Conservation (phyloP, 495 filamentous ascomycete species). For the Xylaria cubensis region DNA sequence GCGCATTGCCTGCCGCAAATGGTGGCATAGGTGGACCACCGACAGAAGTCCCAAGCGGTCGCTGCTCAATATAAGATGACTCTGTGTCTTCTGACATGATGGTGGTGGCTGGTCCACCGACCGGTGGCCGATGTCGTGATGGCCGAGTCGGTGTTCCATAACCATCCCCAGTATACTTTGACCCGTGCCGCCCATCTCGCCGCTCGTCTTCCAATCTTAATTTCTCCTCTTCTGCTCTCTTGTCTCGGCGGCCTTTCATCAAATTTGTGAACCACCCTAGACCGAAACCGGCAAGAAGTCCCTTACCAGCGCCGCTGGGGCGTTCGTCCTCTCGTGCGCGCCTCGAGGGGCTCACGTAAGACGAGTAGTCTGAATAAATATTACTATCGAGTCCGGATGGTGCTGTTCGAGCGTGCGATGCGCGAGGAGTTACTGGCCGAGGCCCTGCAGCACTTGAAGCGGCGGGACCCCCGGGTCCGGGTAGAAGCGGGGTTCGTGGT, state of each 20-base stretch:
- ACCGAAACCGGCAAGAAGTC: conserved; percentile 70
- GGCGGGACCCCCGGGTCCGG: conserved; percentile 48
- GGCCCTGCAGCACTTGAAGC: conserved; percentile 46
- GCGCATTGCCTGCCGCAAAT: conserved; percentile 48
- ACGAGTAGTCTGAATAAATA: conserved; percentile 56
- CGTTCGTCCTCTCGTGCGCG: conserved; percentile 42
- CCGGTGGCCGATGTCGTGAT: conserved; percentile 49
- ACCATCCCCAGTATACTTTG: conserved; percentile 66
- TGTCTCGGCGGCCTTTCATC: conserved; percentile 65
- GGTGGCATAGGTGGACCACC: conserved; percentile 49
- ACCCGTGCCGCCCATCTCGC: conserved; percentile 45
- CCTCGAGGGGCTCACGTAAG: conserved; percentile 55
- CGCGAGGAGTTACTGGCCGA: conserved; percentile 48
- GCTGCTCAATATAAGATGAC: conserved; percentile 53
- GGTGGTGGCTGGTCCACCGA: conserved; percentile 44
- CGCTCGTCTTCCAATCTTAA: conserved; percentile 59
- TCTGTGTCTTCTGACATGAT: conserved; percentile 46
- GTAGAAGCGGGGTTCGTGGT: conserved; percentile 46
- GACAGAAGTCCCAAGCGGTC: conserved; percentile 35
- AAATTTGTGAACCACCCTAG: conserved; percentile 68
- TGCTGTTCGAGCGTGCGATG: conserved; percentile 46
- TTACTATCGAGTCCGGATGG: conserved; percentile 51
- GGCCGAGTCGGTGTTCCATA: conserved; percentile 62
- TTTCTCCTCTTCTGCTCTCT: conserved; percentile 72
- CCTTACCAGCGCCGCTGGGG: conserved; percentile 61